phyloP scores from a whole-genome alignment of 2,329 filamentous ascomycete genomes.

The Alternaria triticimaculans region DNA sequence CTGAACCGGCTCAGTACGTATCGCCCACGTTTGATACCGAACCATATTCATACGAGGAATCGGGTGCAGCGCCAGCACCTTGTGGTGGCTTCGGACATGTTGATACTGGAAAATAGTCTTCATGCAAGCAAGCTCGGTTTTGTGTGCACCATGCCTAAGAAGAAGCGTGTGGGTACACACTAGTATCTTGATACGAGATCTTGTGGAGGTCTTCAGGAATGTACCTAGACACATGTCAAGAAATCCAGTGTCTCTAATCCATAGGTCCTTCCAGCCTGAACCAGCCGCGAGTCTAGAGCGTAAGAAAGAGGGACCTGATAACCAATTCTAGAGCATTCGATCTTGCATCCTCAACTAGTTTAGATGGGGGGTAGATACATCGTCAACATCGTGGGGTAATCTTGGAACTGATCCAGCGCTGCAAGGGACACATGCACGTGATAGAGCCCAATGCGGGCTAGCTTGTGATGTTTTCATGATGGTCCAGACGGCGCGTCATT shows the following conservation, averaged over 20 bases:
- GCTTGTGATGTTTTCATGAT: neutral
- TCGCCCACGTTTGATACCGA: neutral
- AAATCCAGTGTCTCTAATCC: neutral
- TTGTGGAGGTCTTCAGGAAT: neutral
- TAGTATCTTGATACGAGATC: neutral
- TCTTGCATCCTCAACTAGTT: neutral
- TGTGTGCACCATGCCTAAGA: neutral
- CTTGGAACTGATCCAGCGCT: neutral
- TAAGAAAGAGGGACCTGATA: neutral
- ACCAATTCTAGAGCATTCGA: neutral
- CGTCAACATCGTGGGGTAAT: neutral
- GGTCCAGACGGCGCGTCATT: neutral
- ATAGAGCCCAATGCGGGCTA: neutral
- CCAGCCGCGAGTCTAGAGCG: neutral
- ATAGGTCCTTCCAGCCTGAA: neutral
- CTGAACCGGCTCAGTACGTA: neutral
- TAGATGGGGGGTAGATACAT: neutral
- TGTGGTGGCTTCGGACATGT: neutral
- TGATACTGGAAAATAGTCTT: neutral
- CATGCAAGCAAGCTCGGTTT: neutral
- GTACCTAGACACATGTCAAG: neutral
- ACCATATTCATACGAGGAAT: neutral
- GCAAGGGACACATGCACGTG: neutral
- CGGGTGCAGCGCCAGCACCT: neutral
- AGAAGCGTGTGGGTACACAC: neutral